Conservation (phyloP, 331 rosid genomes). For the Ulmus americana region DNA sequence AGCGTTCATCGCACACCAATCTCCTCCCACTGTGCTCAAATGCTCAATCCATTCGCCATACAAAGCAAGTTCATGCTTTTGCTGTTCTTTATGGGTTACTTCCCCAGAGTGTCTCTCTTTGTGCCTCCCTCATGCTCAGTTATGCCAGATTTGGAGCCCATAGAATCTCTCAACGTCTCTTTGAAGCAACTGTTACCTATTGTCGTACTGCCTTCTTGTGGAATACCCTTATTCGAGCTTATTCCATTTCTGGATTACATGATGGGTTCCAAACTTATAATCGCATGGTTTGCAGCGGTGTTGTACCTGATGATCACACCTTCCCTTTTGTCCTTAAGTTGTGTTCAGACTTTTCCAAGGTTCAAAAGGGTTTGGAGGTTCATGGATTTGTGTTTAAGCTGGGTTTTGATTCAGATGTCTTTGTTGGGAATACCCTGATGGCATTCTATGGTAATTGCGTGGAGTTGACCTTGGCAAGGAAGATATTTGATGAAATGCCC, state of each 20-base stretch:
- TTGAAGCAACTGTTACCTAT: conserved; percentile 31
- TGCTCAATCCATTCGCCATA: conserved; percentile 45
- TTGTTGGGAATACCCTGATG: conserved; percentile 69
- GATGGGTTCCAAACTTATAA: conserved; percentile 54
- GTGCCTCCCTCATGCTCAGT: conserved; percentile 62
- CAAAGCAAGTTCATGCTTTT: conserved; percentile 64
- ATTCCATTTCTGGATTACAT: conserved; percentile 39
- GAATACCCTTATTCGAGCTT: conserved; percentile 70
- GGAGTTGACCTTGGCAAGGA: conserved; percentile 32
- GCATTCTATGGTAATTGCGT: conserved; percentile 53
- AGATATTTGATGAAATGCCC: conserved; percentile 66
- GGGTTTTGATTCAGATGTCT: conserved; percentile 57
- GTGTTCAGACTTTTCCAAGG: conserved; percentile 50
- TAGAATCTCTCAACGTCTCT: conserved; percentile 33
- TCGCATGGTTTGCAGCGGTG: conserved; percentile 49
- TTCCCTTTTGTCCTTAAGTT: conserved; percentile 67
- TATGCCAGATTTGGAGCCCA: conserved; percentile 51
- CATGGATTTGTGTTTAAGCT: conserved; percentile 59
- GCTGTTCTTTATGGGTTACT: conserved; percentile 49
- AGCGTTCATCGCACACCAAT: conserved; percentile 20
- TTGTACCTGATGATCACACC: conserved; percentile 57
- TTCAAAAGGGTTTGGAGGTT: conserved; percentile 63
- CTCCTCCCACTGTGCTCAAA: conserved; percentile 41
- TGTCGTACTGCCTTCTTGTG: conserved; percentile 63
- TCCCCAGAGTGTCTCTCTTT: conserved; percentile 59